Evolutionary conservation across 2,329 filamentous ascomycete species (phyloP).

Genomic region (Aspergillus spinulosporus): DNA sequence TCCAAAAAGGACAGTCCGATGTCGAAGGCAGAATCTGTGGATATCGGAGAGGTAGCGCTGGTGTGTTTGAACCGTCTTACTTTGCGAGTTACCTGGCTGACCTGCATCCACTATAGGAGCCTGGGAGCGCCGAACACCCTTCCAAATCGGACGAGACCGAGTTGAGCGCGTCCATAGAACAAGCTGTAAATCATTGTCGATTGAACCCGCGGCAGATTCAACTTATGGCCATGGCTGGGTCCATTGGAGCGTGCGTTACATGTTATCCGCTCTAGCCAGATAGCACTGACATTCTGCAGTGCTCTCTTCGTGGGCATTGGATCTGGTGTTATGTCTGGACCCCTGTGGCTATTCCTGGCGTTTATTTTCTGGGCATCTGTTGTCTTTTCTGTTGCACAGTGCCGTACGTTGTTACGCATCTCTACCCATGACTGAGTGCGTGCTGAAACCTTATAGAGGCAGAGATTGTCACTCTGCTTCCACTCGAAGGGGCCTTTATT

Average conservation of each 20-base stretch:
- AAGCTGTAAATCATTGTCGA: conserved; percentile 2
- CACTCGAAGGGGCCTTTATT: conserved; percentile 6
- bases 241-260: conserved; percentile 2
- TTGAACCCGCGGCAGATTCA: conserved; percentile 7
- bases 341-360: conserved; percentile 1
- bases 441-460: background rate
- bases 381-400: conserved; percentile 7
- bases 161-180: background rate
- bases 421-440: background rate
- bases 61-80: background rate
- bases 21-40: background rate
- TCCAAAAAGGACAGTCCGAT: background rate
- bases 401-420: background rate
- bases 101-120: background rate
- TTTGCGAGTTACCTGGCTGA: background rate
- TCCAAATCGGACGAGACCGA: conserved; percentile 4
- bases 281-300: background rate
- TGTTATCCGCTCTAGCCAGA: background rate
- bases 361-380: conserved; percentile 10
- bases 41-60: background rate
- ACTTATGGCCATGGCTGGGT: conserved; percentile 5
- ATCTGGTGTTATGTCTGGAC: conserved; percentile 7
- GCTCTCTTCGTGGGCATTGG: conserved; percentile 7
- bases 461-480: conserved; percentile 6
- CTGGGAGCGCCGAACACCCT: background rate